Evolutionary conservation across 2,329 filamentous ascomycete genomes (phyloP).

Genomic region (Fusarium solani-melongenae): DNA sequence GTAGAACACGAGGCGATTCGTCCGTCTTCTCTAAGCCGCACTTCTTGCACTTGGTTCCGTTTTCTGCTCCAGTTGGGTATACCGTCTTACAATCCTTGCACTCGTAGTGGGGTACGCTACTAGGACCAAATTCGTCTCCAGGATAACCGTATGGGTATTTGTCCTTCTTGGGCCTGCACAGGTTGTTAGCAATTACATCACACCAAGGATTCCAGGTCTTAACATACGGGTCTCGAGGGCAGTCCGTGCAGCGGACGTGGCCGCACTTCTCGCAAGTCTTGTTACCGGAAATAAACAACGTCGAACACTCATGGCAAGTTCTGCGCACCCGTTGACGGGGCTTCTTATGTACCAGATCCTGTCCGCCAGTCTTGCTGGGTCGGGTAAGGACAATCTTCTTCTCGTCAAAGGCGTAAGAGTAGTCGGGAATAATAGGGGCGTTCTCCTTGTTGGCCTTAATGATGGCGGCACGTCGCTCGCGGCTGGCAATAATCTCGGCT

Average conservation of each 20-base stretch:
- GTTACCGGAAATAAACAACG: constrained; percentile 66
- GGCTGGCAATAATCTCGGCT: constrained; percentile 63
- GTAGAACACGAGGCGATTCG: constrained; percentile 67
- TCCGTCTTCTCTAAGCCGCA: constrained; percentile 72
- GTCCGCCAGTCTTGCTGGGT: constrained; percentile 73
- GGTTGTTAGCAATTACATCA: constrained; percentile 12
- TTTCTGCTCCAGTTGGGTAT: constrained; percentile 62
- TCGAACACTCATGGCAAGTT: constrained; percentile 79
- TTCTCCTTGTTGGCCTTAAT: constrained; percentile 68
- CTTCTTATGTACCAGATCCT: constrained; percentile 78
- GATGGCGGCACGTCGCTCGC: constrained; percentile 61
- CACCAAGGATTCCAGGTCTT: constrained; percentile 3
- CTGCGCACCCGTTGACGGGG: constrained; percentile 79
- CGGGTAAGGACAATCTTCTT: constrained; percentile 68
- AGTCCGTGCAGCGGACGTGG: constrained; percentile 82
- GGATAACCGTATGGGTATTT: constrained; percentile 79
- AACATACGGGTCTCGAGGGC: constrained; percentile 82
- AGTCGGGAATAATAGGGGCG: constrained; percentile 63
- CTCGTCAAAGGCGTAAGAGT: constrained; percentile 55
- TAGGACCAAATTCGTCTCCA: constrained; percentile 68
- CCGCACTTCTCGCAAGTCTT: constrained; percentile 76
- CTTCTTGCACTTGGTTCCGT: constrained; percentile 66
- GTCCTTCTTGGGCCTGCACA: constrained; percentile 69
- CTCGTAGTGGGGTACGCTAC: constrained; percentile 63
- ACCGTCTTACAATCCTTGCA: constrained; percentile 73